These are phyloP conservation scores for Galerina sulciceps DNA, from an alignment of 768 basidiomycete genomes.

Conservation along the genomic window DNA sequence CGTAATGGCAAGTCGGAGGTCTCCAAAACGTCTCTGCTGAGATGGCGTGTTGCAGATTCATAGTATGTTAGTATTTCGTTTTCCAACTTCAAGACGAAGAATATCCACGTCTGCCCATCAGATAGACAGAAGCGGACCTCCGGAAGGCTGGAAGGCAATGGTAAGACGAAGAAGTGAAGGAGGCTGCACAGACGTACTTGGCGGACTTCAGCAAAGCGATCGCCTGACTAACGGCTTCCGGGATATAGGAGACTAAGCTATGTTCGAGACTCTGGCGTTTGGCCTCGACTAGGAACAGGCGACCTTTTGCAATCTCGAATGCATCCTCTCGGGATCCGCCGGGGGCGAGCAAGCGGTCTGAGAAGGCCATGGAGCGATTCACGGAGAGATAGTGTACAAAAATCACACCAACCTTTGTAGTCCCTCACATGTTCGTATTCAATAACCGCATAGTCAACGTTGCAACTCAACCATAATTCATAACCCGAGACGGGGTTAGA, in stretches of 20 bases:
- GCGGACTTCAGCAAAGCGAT: conserved; percentile 30
- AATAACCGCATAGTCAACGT: conserved; percentile 32
- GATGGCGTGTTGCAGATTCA: conserved; percentile 23
- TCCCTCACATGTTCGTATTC: conserved; percentile 26
- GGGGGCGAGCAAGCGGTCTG: conserved; percentile 29
- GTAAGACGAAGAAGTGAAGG: conserved; percentile 19
- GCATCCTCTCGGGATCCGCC: conserved; percentile 28
- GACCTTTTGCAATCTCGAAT: conserved; percentile 23
- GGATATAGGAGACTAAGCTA: conserved; percentile 23
- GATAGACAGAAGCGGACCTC: conserved; percentile 38
- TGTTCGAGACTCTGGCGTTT: conserved; percentile 25
- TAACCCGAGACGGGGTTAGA: conserved; percentile 23
- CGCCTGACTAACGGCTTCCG: conserved; percentile 34
- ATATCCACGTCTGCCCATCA: conserved; percentile 34
- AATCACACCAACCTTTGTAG: conserved; percentile 25
- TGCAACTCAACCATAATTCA: conserved; percentile 31
- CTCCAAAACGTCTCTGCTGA: conserved; percentile 24
- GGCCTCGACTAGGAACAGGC: conserved; percentile 29
- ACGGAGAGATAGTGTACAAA: conserved; percentile 13
- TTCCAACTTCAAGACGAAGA: conserved; percentile 32
- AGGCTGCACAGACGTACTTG: conserved; percentile 26
- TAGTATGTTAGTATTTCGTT: conserved; percentile 26
- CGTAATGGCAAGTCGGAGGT: conserved; percentile 21
- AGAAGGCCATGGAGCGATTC: conserved; percentile 13
- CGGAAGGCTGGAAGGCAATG: conserved; percentile 24